Base-by-base conservation (phyloP, 2,329 filamentous ascomycete species). In the Ophiocordyceps sinensis region DNA sequence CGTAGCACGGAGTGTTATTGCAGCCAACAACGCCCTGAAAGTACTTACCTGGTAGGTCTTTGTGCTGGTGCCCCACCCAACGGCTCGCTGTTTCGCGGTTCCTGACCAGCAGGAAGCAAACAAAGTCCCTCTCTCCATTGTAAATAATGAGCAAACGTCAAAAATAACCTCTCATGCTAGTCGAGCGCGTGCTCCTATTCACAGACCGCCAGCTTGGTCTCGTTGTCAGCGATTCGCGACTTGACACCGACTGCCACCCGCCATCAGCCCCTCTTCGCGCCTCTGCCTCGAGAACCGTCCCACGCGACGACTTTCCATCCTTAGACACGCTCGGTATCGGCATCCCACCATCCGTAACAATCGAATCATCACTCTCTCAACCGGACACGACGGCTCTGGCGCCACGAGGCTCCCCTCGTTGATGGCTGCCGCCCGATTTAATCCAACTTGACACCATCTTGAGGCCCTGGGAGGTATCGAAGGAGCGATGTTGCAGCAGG, bases 401-500 rank as follows among this genome's bases (percentile, higher is more conserved):
- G 23, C 23, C 23, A 26, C 23, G 23, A 26, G 23, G 23, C 23
- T 26, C 23, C 23, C 28, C 21, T 35, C 36, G 28, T 37, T 38
- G 38, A 45, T 48, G 47, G 41, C 44, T 39, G 36, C 39, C 37
- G 37, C 38, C 37, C 47, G 39, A 45, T 39, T 32, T 34, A n/a
- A 15, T 38, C 21, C 42, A 40, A 37, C 36, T 26, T 26, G 6
- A 26, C 23, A 26, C 23, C 23, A 26, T 26, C 23, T 26, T 26
- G 23, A 26, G 9, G 23, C 23, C 23, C 23, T 26, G 23, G 38
- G 32, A 35, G 32, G 5, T 17, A 45, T 37, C 36, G 32, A 48
- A 45, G 43, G 43, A 47, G 49, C 43, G 50, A 63, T 63, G 60
- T 53, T 58, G 47, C 57, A 60, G 48, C 51, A 49, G 41, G 55